Evolutionary conservation across 2,329 filamentous ascomycete species (phyloP).

Genomic region (Botryotinia calthae): DNA sequence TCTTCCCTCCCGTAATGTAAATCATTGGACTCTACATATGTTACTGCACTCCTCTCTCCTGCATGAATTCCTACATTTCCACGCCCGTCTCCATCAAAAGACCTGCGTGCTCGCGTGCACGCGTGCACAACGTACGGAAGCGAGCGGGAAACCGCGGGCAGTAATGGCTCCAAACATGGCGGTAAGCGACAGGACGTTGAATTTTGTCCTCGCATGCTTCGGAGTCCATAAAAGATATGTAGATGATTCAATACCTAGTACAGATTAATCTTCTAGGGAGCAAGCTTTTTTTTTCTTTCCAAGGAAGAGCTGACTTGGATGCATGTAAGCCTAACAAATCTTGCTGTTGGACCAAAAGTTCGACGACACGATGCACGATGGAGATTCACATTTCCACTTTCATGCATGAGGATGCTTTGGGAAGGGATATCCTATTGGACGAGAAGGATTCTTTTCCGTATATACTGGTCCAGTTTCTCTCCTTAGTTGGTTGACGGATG

Average conservation of each 20-base stretch:
- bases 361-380: slow-evolving; percentile 19
- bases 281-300: not conserved
- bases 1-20: slow-evolving; percentile 1
- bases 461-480: not conserved
- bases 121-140: not conserved
- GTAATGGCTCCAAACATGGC: not conserved
- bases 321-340: slow-evolving; percentile 17
- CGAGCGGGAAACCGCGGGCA: not conserved
- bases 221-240: not conserved
- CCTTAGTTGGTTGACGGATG: not conserved
- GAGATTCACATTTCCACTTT: slow-evolving; percentile 8
- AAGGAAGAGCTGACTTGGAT: slow-evolving; percentile 7
- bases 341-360: slow-evolving; percentile 16
- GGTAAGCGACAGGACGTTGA: not conserved
- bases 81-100: not conserved
- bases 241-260: slow-evolving; percentile 19
- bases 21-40: slow-evolving; percentile 10
- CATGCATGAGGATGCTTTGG: slow-evolving; percentile 10
- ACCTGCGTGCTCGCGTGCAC: slow-evolving; percentile 1
- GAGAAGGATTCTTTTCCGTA: not conserved
- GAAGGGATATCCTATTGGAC: slow-evolving; percentile 13
- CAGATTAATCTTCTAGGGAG: not conserved
- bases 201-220: slow-evolving; percentile 10
- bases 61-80: not conserved
- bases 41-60: slow-evolving; percentile 4